A percentile compares a stretch with the other conserved stretches of the same genome.
Evolutionary conservation across 1,139 yeast genomes (phyloP).

Genomic region (Candida anutae): DNA sequence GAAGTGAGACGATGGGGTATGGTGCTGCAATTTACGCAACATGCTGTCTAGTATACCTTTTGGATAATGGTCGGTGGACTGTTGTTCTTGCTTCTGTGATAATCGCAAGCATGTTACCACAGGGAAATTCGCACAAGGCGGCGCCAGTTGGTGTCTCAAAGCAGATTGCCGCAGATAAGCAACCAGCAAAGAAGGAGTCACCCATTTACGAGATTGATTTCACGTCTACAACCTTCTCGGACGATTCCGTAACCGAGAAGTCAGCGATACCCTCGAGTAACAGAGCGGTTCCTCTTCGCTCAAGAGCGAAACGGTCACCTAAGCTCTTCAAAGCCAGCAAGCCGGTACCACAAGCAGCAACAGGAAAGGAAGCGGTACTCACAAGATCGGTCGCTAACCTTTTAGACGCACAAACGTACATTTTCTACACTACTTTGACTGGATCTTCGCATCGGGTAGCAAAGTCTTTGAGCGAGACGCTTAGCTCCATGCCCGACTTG

Average conservation of each 20-base stretch:
- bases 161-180: too few relatives aligned
- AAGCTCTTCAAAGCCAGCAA: conserved; percentile 33
- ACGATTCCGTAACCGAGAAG: conserved; percentile 15
- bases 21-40: conserved; percentile 10
- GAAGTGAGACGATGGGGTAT: conserved; percentile 1
- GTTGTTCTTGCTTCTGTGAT: conserved; percentile 9
- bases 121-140: neutral
- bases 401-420: conserved; percentile 42
- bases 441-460: conserved; percentile 77
- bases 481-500: conserved; percentile 24
- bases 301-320: conserved; percentile 25
- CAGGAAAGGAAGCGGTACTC: conserved; percentile 14
- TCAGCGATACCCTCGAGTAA: conserved; percentile 13
- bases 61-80: conserved; percentile 21
- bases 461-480: conserved; percentile 31
- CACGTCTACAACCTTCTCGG: conserved; percentile 25
- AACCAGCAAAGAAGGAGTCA: conserved; percentile 12
- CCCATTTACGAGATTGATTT: conserved; percentile 40
- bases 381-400: conserved; percentile 26
- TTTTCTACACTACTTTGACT: conserved; percentile 79
- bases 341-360: conserved; percentile 10
- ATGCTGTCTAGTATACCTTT: conserved; percentile 14
- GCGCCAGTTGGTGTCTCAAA: neutral
- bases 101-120: neutral
- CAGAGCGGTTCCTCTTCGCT: conserved; percentile 8